Percentiles rank a stretch among this genome's conserved stretches.
Conservation (phyloP, 2,329 filamentous ascomycete genomes). For the Colletotrichum theobromicola region DNA sequence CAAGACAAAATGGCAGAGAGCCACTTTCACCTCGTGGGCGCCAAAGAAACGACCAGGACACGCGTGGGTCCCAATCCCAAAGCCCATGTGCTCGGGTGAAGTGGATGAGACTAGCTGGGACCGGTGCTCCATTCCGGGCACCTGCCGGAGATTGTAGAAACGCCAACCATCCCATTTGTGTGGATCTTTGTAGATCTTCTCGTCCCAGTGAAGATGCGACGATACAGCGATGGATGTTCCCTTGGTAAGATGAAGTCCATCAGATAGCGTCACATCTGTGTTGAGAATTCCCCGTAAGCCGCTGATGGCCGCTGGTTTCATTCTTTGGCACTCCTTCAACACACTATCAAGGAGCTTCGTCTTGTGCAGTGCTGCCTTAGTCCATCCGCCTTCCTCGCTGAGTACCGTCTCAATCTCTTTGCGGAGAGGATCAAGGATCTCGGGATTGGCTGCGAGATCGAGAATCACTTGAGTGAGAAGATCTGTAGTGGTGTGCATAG, state of each 20-base stretch:
- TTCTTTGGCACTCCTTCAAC: conserved; percentile 42
- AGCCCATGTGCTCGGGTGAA: conserved; percentile 37
- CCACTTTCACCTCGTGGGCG: conserved; percentile 48
- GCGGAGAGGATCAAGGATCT: conserved; percentile 44
- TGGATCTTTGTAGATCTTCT: not conserved
- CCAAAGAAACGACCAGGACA: conserved; percentile 51
- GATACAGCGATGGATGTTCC: not conserved
- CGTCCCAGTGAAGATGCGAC: not conserved
- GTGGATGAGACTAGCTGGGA: conserved; percentile 46
- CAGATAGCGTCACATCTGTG: not conserved
- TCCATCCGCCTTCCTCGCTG: conserved; percentile 35
- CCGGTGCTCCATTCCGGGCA: conserved; percentile 10
- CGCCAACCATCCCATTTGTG: not conserved
- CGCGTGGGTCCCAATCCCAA: conserved; percentile 42
- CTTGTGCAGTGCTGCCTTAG: conserved; percentile 39
- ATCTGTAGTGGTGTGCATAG: conserved; percentile 48
- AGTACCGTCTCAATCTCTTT: conserved; percentile 44
- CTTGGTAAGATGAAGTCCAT: not conserved
- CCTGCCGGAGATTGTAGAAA: conserved; percentile 1
- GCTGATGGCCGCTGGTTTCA: conserved; percentile 4
- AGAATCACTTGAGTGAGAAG: conserved; percentile 39
- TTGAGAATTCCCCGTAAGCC: not conserved
- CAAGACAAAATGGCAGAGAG: conserved; percentile 43
- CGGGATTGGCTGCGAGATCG: conserved; percentile 42
- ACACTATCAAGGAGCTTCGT: conserved; percentile 46